These are phyloP conservation scores for Globisporangium spinosum DNA, from an alignment of 352 stramenopile genomes.

Conservation along the genomic window DNA sequence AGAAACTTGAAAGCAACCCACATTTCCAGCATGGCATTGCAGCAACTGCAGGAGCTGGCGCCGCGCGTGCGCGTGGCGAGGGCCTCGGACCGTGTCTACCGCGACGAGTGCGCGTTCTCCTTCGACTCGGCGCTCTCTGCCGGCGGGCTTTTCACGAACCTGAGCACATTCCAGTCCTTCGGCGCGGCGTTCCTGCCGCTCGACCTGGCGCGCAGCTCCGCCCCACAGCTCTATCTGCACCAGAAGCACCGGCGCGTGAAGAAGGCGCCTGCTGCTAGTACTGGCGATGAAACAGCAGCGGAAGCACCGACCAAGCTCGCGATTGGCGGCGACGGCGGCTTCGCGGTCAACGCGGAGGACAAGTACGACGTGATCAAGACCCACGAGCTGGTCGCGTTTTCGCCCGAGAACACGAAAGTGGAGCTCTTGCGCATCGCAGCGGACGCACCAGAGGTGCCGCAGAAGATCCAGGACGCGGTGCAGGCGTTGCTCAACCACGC, in stretches of 20 bases:
- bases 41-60: slow-evolving; percentile 25
- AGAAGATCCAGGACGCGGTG: slow-evolving; percentile 48
- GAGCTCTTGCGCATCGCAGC: slow-evolving; percentile 33
- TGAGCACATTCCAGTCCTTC: slow-evolving; percentile 92
- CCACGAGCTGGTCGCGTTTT: slow-evolving; percentile 76
- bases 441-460: slow-evolving; percentile 36
- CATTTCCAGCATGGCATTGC: background rate
- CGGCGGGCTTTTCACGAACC: slow-evolving; percentile 88
- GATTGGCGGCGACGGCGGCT: slow-evolving; percentile 95
- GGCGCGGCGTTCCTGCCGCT: slow-evolving; percentile 61
- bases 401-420: slow-evolving; percentile 25
- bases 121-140: slow-evolving; percentile 90
- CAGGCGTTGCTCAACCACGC: slow-evolving; percentile 70
- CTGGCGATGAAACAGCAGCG: slow-evolving; percentile 6
- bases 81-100: slow-evolving; percentile 86
- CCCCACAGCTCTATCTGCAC: slow-evolving; percentile 68
- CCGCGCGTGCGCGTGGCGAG: slow-evolving; percentile 45
- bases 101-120: slow-evolving; percentile 97
- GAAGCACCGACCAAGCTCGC: slow-evolving; percentile 88
- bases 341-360: slow-evolving; percentile 80
- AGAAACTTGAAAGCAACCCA: background rate
- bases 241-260: slow-evolving; percentile 49
- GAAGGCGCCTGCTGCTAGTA: background rate
- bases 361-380: slow-evolving; percentile 87
- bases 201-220: slow-evolving; percentile 38